Evolutionary conservation across 345 rosid genomes (phyloP).

Genomic region (Cardiospermum halicacabum): DNA sequence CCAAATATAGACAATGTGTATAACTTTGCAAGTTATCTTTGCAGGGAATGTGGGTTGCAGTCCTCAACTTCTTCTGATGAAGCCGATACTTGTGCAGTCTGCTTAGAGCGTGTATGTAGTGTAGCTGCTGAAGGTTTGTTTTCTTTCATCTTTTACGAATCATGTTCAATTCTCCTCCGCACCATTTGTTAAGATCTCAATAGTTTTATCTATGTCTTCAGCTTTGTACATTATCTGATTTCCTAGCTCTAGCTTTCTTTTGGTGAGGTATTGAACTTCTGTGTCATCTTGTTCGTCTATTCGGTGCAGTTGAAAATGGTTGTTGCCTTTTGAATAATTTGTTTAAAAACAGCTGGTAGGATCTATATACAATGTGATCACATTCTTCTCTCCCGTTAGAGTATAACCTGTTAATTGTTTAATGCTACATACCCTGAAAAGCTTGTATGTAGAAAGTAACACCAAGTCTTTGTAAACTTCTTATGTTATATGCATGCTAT

Average conservation of each 20-base stretch:
- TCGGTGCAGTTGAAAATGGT: neutral
- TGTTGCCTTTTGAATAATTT: too few relatives aligned
- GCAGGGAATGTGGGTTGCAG: slow-evolving; percentile 83
- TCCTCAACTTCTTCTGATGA: slow-evolving; percentile 57
- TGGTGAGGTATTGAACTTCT: neutral
- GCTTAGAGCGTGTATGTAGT: slow-evolving; percentile 83
- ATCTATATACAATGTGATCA: too few relatives aligned
- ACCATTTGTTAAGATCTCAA: neutral
- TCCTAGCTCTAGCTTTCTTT: slow-evolving; percentile 3
- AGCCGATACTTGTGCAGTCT: slow-evolving; percentile 84
- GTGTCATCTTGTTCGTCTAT: neutral
- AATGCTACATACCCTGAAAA: neutral
- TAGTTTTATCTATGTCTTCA: neutral
- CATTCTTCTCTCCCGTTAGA: neutral
- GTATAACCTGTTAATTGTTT: neutral
- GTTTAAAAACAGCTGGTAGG: too few relatives aligned
- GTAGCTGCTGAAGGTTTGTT: slow-evolving; percentile 90
- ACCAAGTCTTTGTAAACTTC: neutral
- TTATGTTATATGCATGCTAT: slow-evolving; percentile 1
- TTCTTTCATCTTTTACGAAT: slow-evolving; percentile 2
- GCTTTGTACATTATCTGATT: neutral
- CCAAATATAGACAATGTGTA: neutral
- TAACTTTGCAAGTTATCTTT: slow-evolving; percentile 9
- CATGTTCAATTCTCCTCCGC: neutral
- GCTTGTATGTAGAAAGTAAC: neutral